Base-by-base conservation (phyloP, 768 basidiomycete genomes). In the Austroboletus festivus region DNA sequence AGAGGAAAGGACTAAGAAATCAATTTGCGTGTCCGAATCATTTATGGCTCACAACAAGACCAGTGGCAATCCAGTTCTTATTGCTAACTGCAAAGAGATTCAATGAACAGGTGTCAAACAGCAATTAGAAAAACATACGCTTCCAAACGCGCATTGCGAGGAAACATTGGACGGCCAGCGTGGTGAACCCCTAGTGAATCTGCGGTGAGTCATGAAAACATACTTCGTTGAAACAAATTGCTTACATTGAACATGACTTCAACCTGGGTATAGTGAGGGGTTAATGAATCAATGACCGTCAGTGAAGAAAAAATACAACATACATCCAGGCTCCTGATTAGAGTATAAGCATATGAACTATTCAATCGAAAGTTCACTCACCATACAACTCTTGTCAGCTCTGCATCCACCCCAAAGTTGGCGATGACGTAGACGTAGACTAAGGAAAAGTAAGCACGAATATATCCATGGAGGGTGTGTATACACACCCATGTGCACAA, bases 131-230 rank as follows among this genome's bases (percentile, higher is more conserved):
- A 26, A 34, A 62, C 74, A 47, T 56, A 76, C 75, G 54, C 41
- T 66, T 69, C 70, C 73, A 81, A 1, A 81, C 69, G 1, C 79
- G 74, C 51, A 72, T 65, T 1, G 72, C 59, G 50, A 79, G 73
- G 64, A 81, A 81, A 22, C 77, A 69, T 65, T 81, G 81, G 5
- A 81, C 80, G 28, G 79, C 61, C 24, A 71, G 66, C 3, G 72
- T 76, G 9, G 77, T 80, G 19, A 78, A 58, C 19, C 74, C 54
- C 53, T 58, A 26, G 5, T 10, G 19, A 5, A 7, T 10, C 18
- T 46, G 20, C 3, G 31, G 38, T 53, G 28, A 45, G 22, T 3
- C 8, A 42, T 20, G 42, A 18, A 24, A 18, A 19, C 19, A 16
- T 24, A 15, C 9, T 18, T n/a, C n/a, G n/a, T n/a, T n/a, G 19